Percentiles rank a stretch among this genome's conserved stretches.
Conservation (phyloP, 2,329 filamentous ascomycete species). For the Sporothrix sp. region DNA sequence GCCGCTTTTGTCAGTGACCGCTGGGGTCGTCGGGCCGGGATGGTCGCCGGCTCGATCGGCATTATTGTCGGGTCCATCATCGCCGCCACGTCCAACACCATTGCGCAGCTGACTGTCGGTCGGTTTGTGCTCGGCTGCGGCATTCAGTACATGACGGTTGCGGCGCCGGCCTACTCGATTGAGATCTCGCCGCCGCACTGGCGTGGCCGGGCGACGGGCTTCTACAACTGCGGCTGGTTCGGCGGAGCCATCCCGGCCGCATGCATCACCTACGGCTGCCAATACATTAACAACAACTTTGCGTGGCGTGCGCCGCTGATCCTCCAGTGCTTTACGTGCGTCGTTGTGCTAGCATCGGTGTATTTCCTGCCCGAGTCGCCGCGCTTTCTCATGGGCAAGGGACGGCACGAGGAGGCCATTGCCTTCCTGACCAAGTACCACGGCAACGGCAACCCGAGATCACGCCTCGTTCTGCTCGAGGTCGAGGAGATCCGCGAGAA, state of each 20-base stretch:
- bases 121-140: background rate
- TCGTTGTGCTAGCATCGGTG: conserved; percentile 29
- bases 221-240: conserved; percentile 37
- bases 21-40: background rate
- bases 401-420: conserved; percentile 30
- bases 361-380: conserved; percentile 34
- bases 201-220: conserved; percentile 37
- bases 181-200: conserved; percentile 41
- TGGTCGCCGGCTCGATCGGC: background rate
- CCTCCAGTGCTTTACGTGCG: conserved; percentile 36
- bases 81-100: background rate
- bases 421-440: conserved; percentile 35
- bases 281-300: conserved; percentile 35
- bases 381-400: conserved; percentile 34
- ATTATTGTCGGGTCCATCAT: background rate
- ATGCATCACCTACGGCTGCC: conserved; percentile 38
- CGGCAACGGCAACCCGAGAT: conserved; percentile 31
- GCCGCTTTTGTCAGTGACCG: background rate
- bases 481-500: conserved; percentile 34
- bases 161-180: conserved; percentile 38
- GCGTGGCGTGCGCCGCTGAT: conserved; percentile 42
- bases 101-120: background rate
- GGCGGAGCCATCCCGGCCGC: conserved; percentile 37
- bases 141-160: conserved; percentile 22
- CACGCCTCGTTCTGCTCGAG: conserved; percentile 32